A percentile compares a stretch with the other conserved stretches of the same genome.
phyloP scores from a whole-genome alignment of 2,329 filamentous ascomycete species.

The Aureobasidium vineae region DNA sequence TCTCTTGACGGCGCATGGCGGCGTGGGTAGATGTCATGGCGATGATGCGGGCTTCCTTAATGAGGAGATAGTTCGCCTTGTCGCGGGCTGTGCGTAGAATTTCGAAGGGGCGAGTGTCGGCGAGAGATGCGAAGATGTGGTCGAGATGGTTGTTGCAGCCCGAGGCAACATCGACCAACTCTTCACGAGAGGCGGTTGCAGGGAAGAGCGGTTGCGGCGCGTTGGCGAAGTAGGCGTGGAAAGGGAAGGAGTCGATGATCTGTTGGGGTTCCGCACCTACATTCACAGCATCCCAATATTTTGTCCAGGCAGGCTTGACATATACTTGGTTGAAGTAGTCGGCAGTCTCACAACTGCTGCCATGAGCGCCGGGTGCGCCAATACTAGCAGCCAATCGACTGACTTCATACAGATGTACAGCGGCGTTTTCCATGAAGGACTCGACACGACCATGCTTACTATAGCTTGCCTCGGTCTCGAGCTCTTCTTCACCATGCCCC shows the following conservation, averaged over 20 bases:
- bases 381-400: conserved; percentile 81
- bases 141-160: conserved; percentile 87
- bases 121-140: conserved; percentile 87
- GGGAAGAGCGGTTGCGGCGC: conserved; percentile 85
- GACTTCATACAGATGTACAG: conserved; percentile 76
- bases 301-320: conserved; percentile 81
- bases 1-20: conserved; percentile 88
- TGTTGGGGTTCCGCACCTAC: conserved; percentile 54
- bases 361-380: conserved; percentile 86
- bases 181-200: conserved; percentile 60
- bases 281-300: conserved; percentile 68
- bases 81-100: conserved; percentile 84
- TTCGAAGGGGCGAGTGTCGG: conserved; percentile 93
- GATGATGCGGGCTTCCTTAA: conserved; percentile 94
- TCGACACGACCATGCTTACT: conserved; percentile 95
- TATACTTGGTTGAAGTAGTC: conserved; percentile 96
- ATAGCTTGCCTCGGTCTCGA: conserved; percentile 81
- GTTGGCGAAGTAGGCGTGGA: conserved; percentile 81
- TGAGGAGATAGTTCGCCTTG: conserved; percentile 92
- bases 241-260: conserved; percentile 76
- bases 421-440: conserved; percentile 86
- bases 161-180: conserved; percentile 70
- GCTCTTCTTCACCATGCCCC: conserved; percentile 92
- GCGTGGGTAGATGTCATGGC: conserved; percentile 99
- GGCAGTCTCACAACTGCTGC: conserved; percentile 92